Evolutionary conservation across 768 basidiomycete species (phyloP).

Genomic region (Leccinum boreale): DNA sequence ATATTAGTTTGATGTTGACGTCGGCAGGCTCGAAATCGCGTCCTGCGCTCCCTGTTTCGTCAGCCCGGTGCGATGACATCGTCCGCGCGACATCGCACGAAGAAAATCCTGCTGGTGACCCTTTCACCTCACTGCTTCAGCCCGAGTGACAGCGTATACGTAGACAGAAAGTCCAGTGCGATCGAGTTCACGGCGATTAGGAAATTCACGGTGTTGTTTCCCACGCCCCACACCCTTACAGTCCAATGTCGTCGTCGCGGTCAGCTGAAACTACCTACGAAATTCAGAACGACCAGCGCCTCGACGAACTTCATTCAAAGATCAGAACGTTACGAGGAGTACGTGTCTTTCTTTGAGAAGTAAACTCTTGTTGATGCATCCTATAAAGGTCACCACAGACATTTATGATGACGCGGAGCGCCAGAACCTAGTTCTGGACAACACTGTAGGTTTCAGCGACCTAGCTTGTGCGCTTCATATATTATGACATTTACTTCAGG

Average conservation of each 20-base stretch:
- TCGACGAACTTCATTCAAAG: slow-evolving; percentile 84
- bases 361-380: background rate
- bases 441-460: slow-evolving; percentile 50
- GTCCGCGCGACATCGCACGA: too few relatives aligned
- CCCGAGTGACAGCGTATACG: too few relatives aligned
- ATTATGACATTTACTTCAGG: slow-evolving; percentile 35
- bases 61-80: too few relatives aligned
- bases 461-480: background rate
- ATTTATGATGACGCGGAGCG: slow-evolving; percentile 82
- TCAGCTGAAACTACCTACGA: slow-evolving; percentile 74
- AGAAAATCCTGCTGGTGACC: too few relatives aligned
- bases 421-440: slow-evolving; percentile 76
- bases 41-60: too few relatives aligned
- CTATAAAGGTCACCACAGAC: slow-evolving; percentile 71
- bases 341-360: slow-evolving; percentile 18
- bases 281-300: slow-evolving; percentile 77
- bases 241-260: slow-evolving; percentile 36
- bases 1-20: too few relatives aligned
- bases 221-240: slow-evolving; percentile 12
- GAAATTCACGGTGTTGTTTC: slow-evolving; percentile 5
- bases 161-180: too few relatives aligned
- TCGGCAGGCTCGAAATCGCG: too few relatives aligned
- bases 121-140: too few relatives aligned
- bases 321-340: slow-evolving; percentile 78
- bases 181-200: too few relatives aligned